Conservation (phyloP, 495 filamentous ascomycete species). For the Articulospora tetracladia region DNA sequence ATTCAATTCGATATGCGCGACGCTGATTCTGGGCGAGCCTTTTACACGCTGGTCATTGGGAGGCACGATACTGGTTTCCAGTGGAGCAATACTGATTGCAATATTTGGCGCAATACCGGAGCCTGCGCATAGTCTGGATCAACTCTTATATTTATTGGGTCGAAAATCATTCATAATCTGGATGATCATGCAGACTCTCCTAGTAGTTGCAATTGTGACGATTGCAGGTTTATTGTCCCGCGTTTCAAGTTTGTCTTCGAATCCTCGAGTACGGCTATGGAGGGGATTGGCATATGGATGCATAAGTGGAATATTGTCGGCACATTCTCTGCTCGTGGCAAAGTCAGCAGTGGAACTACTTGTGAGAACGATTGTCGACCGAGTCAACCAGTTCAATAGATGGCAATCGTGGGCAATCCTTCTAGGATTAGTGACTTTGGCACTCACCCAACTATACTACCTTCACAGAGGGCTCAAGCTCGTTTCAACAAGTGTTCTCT, state of each 20-base stretch:
- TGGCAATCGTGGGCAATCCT: conserved; percentile 98
- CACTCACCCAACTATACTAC: conserved; percentile 90
- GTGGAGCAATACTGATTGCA: conserved; percentile 84
- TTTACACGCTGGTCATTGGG: conserved; percentile 89
- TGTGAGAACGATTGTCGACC: conserved; percentile 85
- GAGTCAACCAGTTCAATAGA: conserved; percentile 89
- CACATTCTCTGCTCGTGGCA: conserved; percentile 87
- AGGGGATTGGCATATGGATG: conserved; percentile 85
- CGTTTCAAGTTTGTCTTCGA: conserved; percentile 46
- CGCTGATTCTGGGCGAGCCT: conserved; percentile 86
- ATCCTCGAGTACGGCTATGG: conserved; percentile 66
- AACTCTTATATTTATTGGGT: conserved; percentile 74
- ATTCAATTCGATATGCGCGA: conserved; percentile 97
- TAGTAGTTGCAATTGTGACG: conserved; percentile 65
- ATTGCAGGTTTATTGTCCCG: conserved; percentile 54
- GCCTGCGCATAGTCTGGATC: conserved; percentile 81
- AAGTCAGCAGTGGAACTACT: conserved; percentile 96
- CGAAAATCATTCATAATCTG: conserved; percentile 79
- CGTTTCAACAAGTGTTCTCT: conserved; percentile 92
- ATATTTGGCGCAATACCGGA: conserved; percentile 94
- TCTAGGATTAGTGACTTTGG: conserved; percentile 73
- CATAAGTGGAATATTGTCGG: conserved; percentile 89
- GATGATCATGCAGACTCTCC: conserved; percentile 74
- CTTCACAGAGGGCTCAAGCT: conserved; percentile 90
- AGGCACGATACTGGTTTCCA: conserved; percentile 83